Evolutionary conservation across 345 rosid species (phyloP).

Genomic region (Boechera stricta): DNA sequence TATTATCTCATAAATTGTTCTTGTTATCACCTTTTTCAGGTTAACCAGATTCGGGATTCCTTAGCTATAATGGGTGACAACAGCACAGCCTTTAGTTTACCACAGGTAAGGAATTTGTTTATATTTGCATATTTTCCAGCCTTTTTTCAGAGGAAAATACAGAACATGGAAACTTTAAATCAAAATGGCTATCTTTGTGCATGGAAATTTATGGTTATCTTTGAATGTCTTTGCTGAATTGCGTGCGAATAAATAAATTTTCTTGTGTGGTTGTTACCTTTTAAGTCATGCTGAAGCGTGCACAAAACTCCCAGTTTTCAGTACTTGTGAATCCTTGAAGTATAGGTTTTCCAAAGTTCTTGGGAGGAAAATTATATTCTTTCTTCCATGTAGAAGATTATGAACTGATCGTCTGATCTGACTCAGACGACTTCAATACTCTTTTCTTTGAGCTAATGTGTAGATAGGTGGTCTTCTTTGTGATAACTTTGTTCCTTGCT

Average conservation of each 20-base stretch:
- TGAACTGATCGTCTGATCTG: constrained; percentile 11
- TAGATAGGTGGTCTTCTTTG: constrained; percentile 15
- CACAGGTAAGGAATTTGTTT: constrained; percentile 67
- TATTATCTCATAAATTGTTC: constrained; percentile 35
- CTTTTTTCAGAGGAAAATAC: neutral
- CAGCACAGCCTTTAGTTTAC: constrained; percentile 98
- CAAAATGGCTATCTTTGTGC: constrained; percentile 16
- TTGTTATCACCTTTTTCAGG: constrained; percentile 52
- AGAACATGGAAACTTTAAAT: neutral
- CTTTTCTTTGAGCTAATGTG: constrained; percentile 10
- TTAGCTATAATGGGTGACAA: constrained; percentile 95
- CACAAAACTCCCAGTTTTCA: neutral
- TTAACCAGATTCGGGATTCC: constrained; percentile 94
- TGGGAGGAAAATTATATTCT: neutral
- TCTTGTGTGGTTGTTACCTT: constrained; percentile 14
- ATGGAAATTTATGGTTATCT: neutral
- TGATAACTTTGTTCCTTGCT: constrained; percentile 42
- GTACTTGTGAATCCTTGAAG: constrained; percentile 9
- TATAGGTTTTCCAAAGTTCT: constrained; percentile 9
- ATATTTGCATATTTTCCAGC: constrained; percentile 22
- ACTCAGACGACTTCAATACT: neutral
- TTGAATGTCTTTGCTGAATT: neutral
- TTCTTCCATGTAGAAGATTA: neutral
- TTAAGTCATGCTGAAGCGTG: neutral
- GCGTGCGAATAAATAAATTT: neutral